Percentiles rank a stretch among this genome's conserved stretches.
Conservation (phyloP, 108 stramenopile genomes). For the Asterionellopsis glacialis region DNA sequence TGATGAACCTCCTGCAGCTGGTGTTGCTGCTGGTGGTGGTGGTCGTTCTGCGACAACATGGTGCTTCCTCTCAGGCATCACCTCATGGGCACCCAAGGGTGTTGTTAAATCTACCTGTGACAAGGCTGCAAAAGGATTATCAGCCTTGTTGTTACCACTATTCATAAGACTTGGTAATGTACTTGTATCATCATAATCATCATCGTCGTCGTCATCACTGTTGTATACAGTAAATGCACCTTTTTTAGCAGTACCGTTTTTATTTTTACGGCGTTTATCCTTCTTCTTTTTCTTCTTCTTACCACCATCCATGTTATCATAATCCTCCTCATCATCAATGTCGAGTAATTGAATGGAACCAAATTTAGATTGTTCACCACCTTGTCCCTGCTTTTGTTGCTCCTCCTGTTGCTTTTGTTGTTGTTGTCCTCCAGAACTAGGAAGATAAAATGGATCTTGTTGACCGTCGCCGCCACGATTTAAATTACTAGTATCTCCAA, state of each 20-base stretch:
- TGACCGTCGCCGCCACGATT: not conserved
- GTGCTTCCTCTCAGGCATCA: slow-evolving; percentile 75
- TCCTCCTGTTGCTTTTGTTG: slow-evolving; percentile 8
- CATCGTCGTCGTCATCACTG: slow-evolving; percentile 79
- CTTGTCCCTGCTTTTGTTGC: not conserved
- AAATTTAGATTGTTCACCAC: slow-evolving; percentile 25
- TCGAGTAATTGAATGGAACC: slow-evolving; percentile 60
- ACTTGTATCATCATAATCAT: slow-evolving; percentile 13
- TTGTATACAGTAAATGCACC: slow-evolving; percentile 24
- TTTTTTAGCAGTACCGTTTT: not conserved
- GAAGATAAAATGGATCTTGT: slow-evolving; percentile 74
- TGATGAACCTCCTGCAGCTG: not conserved
- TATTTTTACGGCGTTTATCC: slow-evolving; percentile 12
- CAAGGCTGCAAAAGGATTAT: slow-evolving; percentile 39
- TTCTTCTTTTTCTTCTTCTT: slow-evolving; percentile 53
- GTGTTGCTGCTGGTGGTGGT: too few species aligned
- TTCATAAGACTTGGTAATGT: slow-evolving; percentile 1
- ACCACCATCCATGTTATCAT: slow-evolving; percentile 21
- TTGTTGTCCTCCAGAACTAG: slow-evolving; percentile 11
- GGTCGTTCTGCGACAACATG: slow-evolving; percentile 53
- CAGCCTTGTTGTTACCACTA: slow-evolving; percentile 27
- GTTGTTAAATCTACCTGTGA: slow-evolving; percentile 80
- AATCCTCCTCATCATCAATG: slow-evolving; percentile 61
- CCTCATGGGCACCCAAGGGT: slow-evolving; percentile 80
- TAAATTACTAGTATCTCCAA: slow-evolving; percentile 3